These are phyloP conservation scores for Candida adriatica DNA, from an alignment of 805 yeast species.

Conservation along the genomic window DNA sequence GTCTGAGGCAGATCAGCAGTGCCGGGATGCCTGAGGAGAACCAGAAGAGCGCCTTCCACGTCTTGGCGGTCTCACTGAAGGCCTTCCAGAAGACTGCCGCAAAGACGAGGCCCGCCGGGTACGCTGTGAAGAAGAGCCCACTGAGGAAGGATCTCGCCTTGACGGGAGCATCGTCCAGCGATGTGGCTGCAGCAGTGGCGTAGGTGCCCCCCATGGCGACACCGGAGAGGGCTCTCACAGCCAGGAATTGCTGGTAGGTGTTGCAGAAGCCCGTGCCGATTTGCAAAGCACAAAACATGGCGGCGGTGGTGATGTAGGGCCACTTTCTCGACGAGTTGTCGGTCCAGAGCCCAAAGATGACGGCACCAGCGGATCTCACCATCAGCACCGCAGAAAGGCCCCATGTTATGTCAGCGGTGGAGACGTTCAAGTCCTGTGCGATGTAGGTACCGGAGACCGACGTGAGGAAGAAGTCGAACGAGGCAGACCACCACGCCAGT, in stretches of 20 bases:
- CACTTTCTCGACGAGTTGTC: conserved; percentile 63
- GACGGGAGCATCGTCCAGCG: conserved; percentile 57
- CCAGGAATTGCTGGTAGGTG: conserved; percentile 52
- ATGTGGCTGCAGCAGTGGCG: conserved; percentile 37
- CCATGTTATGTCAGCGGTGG: conserved; percentile 56
- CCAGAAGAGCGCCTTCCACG: conserved; percentile 72
- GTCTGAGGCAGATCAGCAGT: conserved; percentile 50
- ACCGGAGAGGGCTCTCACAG: conserved; percentile 58
- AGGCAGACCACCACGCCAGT: conserved; percentile 67
- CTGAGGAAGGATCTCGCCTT: conserved; percentile 57
- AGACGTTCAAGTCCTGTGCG: conserved; percentile 39
- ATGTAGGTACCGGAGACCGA: conserved; percentile 49
- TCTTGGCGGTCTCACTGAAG: conserved; percentile 38
- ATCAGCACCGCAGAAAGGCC: conserved; percentile 67
- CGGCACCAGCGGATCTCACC: conserved; percentile 68
- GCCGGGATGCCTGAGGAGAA: conserved; percentile 61
- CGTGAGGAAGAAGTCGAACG: conserved; percentile 64
- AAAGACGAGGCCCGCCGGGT: conserved; percentile 60
- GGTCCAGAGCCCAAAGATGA: conserved; percentile 55
- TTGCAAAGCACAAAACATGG: conserved; percentile 47
- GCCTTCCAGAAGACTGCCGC: conserved; percentile 63
- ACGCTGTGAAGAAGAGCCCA: conserved; percentile 52
- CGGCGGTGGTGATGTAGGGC: conserved; percentile 52
- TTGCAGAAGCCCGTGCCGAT: conserved; percentile 59
- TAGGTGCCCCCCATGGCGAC: conserved; percentile 46